Evolutionary conservation across 208 protist species (phyloP).

Genomic region (Crithidia thermophila): DNA sequence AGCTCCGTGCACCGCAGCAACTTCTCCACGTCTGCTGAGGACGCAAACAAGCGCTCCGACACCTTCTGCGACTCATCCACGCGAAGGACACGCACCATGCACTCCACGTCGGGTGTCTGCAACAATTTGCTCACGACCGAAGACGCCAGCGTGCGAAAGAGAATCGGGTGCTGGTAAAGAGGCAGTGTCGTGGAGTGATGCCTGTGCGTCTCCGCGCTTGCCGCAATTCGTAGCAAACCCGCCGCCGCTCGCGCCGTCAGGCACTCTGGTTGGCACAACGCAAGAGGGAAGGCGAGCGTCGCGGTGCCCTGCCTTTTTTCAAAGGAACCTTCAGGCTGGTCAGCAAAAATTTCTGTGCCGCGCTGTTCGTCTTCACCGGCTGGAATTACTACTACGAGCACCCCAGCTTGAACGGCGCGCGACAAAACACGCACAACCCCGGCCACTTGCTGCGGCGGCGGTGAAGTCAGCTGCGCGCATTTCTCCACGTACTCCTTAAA

Average conservation of each 20-base stretch:
- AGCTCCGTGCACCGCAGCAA: conserved; percentile 10
- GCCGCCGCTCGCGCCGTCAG: conserved; percentile 3
- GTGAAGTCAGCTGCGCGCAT: neutral
- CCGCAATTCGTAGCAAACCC: conserved; percentile 16
- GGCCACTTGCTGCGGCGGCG: neutral
- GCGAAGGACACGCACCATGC: conserved; percentile 15
- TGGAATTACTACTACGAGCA: conserved; percentile 7
- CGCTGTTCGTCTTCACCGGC: no score
- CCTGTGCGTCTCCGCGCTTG: no score
- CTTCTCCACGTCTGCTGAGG: neutral
- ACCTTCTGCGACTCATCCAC: neutral
- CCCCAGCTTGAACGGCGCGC: conserved; percentile 9
- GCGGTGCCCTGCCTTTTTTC: no score
- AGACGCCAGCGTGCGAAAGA: neutral
- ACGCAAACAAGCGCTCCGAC: conserved; percentile 18
- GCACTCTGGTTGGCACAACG: neutral
- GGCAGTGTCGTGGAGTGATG: no score
- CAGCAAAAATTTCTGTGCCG: no score
- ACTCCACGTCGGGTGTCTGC: neutral
- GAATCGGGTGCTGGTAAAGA: neutral
- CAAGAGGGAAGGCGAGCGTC: conserved; percentile 3
- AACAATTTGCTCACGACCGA: conserved; percentile 9
- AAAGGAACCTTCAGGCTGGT: no score
- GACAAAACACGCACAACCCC: conserved; percentile 13
- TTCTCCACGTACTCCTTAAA: conserved; percentile 12